phyloP scores from a whole-genome alignment of 164 flowering plant genomes.

The Stephania japonica region DNA sequence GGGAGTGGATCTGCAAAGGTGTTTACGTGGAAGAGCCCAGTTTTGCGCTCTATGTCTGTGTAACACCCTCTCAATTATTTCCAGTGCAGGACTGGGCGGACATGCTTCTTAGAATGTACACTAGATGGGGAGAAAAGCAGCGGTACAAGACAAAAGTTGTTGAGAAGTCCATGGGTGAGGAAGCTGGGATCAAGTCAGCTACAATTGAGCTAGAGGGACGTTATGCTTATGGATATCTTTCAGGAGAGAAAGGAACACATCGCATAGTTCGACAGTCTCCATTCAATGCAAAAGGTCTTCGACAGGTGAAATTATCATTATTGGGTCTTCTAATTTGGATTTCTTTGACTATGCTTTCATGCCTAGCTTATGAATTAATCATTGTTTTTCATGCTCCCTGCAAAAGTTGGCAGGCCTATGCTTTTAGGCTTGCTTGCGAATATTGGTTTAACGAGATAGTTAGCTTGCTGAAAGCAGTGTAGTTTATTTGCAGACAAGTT shows the following conservation, averaged over 20 bases:
- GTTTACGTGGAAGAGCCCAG: no score
- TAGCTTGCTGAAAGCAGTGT: not conserved
- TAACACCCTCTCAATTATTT: conserved; percentile 30
- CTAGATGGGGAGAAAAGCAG: conserved; percentile 98
- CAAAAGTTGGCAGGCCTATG: no score
- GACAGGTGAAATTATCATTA: conserved; percentile 54
- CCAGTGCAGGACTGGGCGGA: conserved; percentile 99
- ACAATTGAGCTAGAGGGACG: conserved; percentile 88
- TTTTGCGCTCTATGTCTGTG: conserved; percentile 5
- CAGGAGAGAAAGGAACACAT: conserved; percentile 98
- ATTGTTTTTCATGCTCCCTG: no score
- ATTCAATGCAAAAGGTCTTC: conserved; percentile 96
- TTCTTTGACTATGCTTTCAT: not conserved
- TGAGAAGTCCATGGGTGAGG: conserved; percentile 89
- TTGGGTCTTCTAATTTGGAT: not conserved
- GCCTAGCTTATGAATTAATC: not conserved
- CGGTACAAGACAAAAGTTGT: conserved; percentile 78
- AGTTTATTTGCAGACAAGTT: conserved; percentile 68
- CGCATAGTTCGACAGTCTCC: conserved; percentile 94
- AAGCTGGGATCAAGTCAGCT: conserved; percentile 98
- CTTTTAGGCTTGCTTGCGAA: no score
- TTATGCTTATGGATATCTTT: conserved; percentile 91
- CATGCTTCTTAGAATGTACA: conserved; percentile 97
- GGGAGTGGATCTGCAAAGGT: no score
- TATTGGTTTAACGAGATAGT: no score